Evolutionary conservation across 1,139 yeast genomes (phyloP).

Genomic region (Arxiozyma bovina): DNA sequence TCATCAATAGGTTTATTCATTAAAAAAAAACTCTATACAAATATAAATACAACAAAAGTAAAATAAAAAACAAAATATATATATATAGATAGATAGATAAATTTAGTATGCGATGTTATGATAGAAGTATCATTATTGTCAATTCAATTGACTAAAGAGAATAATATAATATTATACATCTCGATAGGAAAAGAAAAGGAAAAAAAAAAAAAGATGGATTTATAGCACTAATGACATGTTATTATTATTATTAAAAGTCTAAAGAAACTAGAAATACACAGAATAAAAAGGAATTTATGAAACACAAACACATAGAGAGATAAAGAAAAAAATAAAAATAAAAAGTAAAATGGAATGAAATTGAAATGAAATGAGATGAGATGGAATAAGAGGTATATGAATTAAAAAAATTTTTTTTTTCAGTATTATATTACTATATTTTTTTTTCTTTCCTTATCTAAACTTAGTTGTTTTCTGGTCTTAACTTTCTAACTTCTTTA

Average conservation of each 20-base stretch:
- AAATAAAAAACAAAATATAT: too few relatives aligned
- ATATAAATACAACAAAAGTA: not conserved
- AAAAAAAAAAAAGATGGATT: too few relatives aligned
- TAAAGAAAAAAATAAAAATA: too few relatives aligned
- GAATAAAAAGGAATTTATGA: too few relatives aligned
- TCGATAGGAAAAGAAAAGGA: not conserved
- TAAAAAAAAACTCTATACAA: conserved; percentile 5
- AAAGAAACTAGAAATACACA: too few relatives aligned
- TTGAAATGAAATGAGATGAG: not conserved
- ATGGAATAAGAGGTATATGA: not conserved
- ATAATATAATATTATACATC: not conserved
- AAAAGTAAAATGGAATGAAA: not conserved
- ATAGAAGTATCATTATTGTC: conserved; percentile 11
- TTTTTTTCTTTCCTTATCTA: not conserved
- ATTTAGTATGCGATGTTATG: not conserved
- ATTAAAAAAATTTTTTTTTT: too few relatives aligned
- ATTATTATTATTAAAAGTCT: too few relatives aligned
- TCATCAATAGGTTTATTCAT: conserved; percentile 6
- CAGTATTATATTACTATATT: not conserved
- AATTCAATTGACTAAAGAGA: conserved; percentile 21
- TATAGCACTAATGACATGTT: too few relatives aligned
- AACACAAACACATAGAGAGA: too few relatives aligned
- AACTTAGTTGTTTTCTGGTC: conserved; percentile 91
- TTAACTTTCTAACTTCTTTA: conserved; percentile 97
- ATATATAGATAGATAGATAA: not conserved